Conservation (phyloP, 2,329 filamentous ascomycete genomes). For the Clarireedia homoeocarpa region DNA sequence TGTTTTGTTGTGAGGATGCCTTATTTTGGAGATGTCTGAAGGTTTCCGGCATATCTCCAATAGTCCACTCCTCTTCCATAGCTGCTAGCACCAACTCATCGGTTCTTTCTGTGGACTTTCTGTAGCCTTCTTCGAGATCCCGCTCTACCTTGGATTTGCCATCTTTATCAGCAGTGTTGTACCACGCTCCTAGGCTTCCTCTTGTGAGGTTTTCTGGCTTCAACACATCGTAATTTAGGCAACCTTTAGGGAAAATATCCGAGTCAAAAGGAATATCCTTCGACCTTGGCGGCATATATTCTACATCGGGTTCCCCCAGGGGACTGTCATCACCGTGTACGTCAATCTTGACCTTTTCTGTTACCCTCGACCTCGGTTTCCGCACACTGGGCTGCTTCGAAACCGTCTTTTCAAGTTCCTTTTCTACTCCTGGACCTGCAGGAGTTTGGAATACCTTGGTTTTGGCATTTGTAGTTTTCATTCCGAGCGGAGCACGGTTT, state of each 20-base stretch:
- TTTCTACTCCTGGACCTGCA: slow-evolving; percentile 51
- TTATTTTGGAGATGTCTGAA: slow-evolving; percentile 28
- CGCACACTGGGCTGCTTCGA: slow-evolving; percentile 47
- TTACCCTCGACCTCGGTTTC: slow-evolving; percentile 45
- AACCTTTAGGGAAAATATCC: slow-evolving; percentile 54
- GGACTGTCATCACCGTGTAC: slow-evolving; percentile 46
- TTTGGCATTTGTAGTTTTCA: slow-evolving; percentile 96
- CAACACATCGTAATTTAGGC: slow-evolving; percentile 48
- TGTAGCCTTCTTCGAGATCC: slow-evolving; percentile 44
- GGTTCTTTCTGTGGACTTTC: slow-evolving; percentile 40
- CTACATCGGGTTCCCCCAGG: slow-evolving; percentile 58
- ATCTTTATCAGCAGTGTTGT: slow-evolving; percentile 56
- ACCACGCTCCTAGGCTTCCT: slow-evolving; percentile 37
- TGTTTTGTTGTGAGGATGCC: slow-evolving; percentile 10
- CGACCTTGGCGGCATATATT: slow-evolving; percentile 77
- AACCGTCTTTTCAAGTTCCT: slow-evolving; percentile 55
- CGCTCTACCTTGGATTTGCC: slow-evolving; percentile 56
- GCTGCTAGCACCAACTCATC: slow-evolving; percentile 62
- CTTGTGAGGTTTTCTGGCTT: slow-evolving; percentile 52
- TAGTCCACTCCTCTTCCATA: slow-evolving; percentile 54
- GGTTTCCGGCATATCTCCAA: slow-evolving; percentile 46
- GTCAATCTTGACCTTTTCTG: slow-evolving; percentile 53
- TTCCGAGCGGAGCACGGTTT: slow-evolving; percentile 73
- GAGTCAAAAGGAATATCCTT: slow-evolving; percentile 60
- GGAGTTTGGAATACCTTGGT: slow-evolving; percentile 58